Evolutionary conservation across 73 alveolate genomes (phyloP).

Genomic region (Durusdinium trenchii): DNA sequence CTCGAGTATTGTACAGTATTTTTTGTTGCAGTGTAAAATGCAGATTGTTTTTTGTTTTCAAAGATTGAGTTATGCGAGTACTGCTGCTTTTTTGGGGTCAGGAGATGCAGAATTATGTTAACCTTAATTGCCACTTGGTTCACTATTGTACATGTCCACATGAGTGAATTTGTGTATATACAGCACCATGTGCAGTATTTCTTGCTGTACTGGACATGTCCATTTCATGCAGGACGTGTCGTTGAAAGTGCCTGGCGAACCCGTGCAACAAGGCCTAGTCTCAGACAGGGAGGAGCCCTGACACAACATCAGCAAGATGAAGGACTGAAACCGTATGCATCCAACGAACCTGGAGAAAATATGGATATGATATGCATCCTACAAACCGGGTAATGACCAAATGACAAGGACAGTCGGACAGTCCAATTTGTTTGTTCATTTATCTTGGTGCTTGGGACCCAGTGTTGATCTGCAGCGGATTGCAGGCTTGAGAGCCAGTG

Average conservation of each 20-base stretch:
- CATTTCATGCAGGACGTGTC: slow-evolving; percentile 49
- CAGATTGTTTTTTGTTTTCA: too few species aligned
- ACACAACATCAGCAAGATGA: neutral
- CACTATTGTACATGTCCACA: neutral
- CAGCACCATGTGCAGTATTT: neutral
- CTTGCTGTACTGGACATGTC: neutral
- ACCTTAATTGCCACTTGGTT: neutral
- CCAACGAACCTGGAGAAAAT: neutral
- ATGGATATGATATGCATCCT: too few species aligned
- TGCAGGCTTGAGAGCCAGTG: slow-evolving; percentile 28
- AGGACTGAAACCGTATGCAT: neutral
- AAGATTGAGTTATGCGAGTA: too few species aligned
- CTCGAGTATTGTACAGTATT: too few species aligned
- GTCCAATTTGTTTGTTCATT: too few species aligned
- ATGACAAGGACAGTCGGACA: too few species aligned
- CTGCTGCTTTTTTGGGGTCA: too few species aligned
- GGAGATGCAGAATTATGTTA: too few species aligned
- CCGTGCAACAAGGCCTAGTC: slow-evolving; percentile 34
- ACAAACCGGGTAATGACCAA: too few species aligned
- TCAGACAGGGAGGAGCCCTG: neutral
- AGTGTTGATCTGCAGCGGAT: neutral
- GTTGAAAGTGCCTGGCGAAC: slow-evolving; percentile 77
- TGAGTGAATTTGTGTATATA: neutral
- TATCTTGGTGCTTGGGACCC: neutral
- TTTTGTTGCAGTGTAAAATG: too few species aligned